Evolutionary conservation across 1,284 basidiomycete genomes (phyloP), one percentile per base, ranked within the genome.

Genomic region (Cutaneotrichosporon mucoides): DNA sequence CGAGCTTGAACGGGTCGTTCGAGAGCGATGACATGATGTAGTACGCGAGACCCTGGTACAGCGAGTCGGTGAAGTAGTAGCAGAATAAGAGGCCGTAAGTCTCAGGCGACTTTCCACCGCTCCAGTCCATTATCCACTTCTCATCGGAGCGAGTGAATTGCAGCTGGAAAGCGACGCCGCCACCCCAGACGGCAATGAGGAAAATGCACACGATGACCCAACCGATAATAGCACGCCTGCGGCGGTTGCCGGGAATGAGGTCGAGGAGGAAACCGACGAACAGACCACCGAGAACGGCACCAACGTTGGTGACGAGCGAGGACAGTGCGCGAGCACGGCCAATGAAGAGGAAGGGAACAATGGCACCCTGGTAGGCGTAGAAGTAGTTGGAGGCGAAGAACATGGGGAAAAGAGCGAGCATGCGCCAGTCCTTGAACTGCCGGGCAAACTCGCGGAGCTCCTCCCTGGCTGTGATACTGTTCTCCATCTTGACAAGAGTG

Each of bases 31-130:
- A 64, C 65, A 69, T 67, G 53, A 66, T 69, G 62, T 67, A 72
- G 68, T 73, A 78, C 6, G 73, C 73, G 34, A 74, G 72, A 43
- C 75, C 77, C 54, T 79, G 77, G 68, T 71, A 78, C 16, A 72
- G 60, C 1, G 77, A 66, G 59, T 79, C 78, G 52, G 68, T 70
- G 40, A 75, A 64, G 59, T 77, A 78, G 63, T 75, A 68, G 44
- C 62, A 64, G 52, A 61, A 61, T 35, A 64, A 49, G 49, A 64
- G 63, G 4, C 49, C 38, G 49, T 61, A 57, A 52, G 33, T 55
- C 57, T 52, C 37, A 35, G 24, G 24, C 3, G 24, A 24, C 24
- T 24, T 53, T 11, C 51, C 33, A 40, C 55, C 35, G 24, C 38
- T 41, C 53, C 53, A 61, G 53, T 61, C 60, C 40, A 45, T 33